Evolutionary conservation across 1,284 basidiomycete species (phyloP), one percentile per base, ranked within the genome.

Genomic region (Moniliophthora roreri): DNA sequence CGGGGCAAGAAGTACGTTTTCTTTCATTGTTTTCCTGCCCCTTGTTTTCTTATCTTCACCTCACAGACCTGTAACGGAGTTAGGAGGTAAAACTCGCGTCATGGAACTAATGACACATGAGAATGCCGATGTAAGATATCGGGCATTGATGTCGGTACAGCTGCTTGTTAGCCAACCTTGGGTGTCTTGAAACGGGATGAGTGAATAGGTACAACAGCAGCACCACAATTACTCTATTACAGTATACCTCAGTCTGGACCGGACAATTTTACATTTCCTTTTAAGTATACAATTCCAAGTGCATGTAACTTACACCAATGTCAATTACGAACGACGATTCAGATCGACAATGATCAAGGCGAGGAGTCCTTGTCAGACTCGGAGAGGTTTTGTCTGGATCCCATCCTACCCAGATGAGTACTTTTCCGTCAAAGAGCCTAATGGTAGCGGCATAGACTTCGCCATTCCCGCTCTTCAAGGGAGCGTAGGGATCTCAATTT

Each of bases 51-150:
- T 10, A 40, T 60, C 21, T 42, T 55, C 48, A n/a, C 20, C 36
- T 52, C 42, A 5, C 62, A 95, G 93, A 66, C 75, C 86, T 21
- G 80, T 97, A 44, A 85, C 88, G 28, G 87, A 94, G 57, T 75
- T 95, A 32, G 89, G 91, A 26, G 96, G 85, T 10, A 99, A 99
- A 75, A 85, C 84, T 6, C 81, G 87, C 21, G 91, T 95, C 11
- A 97, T 99, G 93, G 89, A 96, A 63, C 79, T 99, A 53, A 95
- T 99, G 91, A 84, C 86, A 3, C 91, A 97, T 69, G 74, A 82
- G 32, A 87, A 96, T 69, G 75, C 90, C 23, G 90, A 98, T 64
- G 94, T 98, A 52, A 85, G 93, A 62, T 98, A 98, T 76, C 85
- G 89, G 57, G 93, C 95, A 4, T 75, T 98, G 41, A 76, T 96